These are phyloP conservation scores for Termitomyces sp. DNA, from an alignment of 768 basidiomycete genomes.

Conservation along the genomic window DNA sequence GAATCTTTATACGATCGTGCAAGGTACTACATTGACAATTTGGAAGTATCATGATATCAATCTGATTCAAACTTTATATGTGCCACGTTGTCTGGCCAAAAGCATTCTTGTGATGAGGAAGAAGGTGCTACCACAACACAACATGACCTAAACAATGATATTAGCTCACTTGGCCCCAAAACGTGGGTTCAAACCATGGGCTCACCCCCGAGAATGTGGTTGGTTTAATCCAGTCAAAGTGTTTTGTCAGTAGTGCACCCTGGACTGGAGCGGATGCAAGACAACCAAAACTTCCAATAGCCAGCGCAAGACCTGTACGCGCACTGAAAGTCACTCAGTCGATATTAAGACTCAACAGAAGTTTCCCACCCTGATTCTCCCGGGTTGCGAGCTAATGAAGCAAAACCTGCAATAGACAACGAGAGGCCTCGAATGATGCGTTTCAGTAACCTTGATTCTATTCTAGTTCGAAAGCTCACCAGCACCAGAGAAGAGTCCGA, in stretches of 20 bases:
- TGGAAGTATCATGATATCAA: background rate
- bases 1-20: no score
- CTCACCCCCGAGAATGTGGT: slow-evolving; percentile 32
- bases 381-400: slow-evolving; percentile 25
- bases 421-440: background rate
- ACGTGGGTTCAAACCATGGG: no score
- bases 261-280: slow-evolving; percentile 32
- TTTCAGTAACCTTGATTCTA: background rate
- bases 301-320: slow-evolving; percentile 31
- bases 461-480: slow-evolving; percentile 22
- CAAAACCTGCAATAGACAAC: slow-evolving; percentile 10
- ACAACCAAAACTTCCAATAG: slow-evolving; percentile 26
- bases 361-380: slow-evolving; percentile 30
- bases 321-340: slow-evolving; percentile 19
- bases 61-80: background rate
- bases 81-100: background rate
- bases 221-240: slow-evolving; percentile 27
- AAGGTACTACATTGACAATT: no score
- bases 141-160: background rate
- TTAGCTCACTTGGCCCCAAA: background rate
- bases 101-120: background rate
- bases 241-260: slow-evolving; percentile 26
- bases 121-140: background rate
- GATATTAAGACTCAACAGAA: background rate
- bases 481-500: slow-evolving; percentile 44